Base-by-base conservation (phyloP, 805 yeast species). In the Sporopachydermia lactativora region DNA sequence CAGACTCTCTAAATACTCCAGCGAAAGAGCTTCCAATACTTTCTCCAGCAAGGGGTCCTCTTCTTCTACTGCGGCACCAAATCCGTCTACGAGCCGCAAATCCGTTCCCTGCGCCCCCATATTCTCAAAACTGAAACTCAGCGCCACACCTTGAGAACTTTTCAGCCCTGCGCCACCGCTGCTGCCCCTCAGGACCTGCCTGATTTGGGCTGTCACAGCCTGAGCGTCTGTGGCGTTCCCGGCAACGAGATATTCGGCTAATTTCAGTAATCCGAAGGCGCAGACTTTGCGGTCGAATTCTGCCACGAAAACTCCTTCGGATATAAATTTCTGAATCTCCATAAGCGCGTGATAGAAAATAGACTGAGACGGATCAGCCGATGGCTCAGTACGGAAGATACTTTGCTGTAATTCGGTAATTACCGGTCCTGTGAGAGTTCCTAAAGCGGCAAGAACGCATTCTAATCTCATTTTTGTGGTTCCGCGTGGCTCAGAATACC, bases 11-110 rank as follows among this genome's bases (percentile, higher is more conserved):
- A 24, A 8, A 24, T 24, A 24, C 8, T 24, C 31, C 8, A 24
- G 31, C n/a, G 31, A 24, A 8, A 24, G n/a, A 8, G 31, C 31
- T n/a, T 24, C 31, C 31, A 24, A 24, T 8, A 24, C 31, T 24
- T 24, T 24, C n/a, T 24, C 31, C 31, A 24, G n/a, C n/a, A 24
- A 24, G n/a, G 31, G 31, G n/a, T 24, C 31, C 31, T 24, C 31
- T 24, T 24, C 31, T 8, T 24, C 31, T 24, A 24, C 31, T n/a
- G 31, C 8, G 8, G 8, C 31, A 24, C 13, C n/a, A 8, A 8
- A 8, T n/a, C 31, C 31, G n/a, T 24, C 31, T 24, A 8, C 31
- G 31, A 24, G 31, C n/a, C n/a, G n/a, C n/a, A n/a, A n/a, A n/a
- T n/a, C n/a, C n/a, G n/a, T n/a, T n/a, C n/a, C n/a, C n/a, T n/a